Evolutionary conservation across 192 early-diverging fungal genomes (phyloP), one percentile per base, ranked within the genome.

Genomic region (Diversispora epigaea): DNA sequence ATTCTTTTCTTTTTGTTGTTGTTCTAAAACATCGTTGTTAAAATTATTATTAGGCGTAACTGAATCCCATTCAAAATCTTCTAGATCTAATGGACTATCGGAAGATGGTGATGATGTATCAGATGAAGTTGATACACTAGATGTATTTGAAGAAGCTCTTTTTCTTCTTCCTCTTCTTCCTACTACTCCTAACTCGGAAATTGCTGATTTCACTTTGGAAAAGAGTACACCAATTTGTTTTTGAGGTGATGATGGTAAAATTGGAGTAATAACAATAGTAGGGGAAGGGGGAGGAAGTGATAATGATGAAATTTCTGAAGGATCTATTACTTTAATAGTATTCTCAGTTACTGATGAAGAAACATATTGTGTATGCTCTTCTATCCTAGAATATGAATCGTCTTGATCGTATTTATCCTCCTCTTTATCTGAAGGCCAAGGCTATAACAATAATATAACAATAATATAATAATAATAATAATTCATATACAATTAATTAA

Each of bases 161-260:
- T 2, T 32, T 32, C 25, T 32, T 32, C 25, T 2, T 32, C 25
- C 25, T 32, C 25, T 32, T 32, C 25, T 32, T 62, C 60, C 25
- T 32, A 7, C 63, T 25, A 6, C 45, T 10, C 15, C 22, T 21
- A 52, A 41, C 0, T 55, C 47, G 2, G 50, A 8, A 25, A 61
- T 50, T 7, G 58, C 60, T 7, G 40, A 44, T 22, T 63, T 74
- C 58, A 74, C 46, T 74, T 74, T 74, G 4, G 56, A 45, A 63
- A 74, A 47, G 25, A 74, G 63, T n/a, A 46, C 3, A 45, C 12
- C 14, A 41, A 73, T 41, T 11, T 21, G 72, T 63, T 62, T 22
- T 3, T 57, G 55, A 32, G 44, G 4, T 25, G 11, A 5, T 22
- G 40, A 17, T 22, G 10, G 4, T 11, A 11, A 7, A 4, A 46